phyloP scores from a whole-genome alignment of 345 rosid species.

The Draba incana region DNA sequence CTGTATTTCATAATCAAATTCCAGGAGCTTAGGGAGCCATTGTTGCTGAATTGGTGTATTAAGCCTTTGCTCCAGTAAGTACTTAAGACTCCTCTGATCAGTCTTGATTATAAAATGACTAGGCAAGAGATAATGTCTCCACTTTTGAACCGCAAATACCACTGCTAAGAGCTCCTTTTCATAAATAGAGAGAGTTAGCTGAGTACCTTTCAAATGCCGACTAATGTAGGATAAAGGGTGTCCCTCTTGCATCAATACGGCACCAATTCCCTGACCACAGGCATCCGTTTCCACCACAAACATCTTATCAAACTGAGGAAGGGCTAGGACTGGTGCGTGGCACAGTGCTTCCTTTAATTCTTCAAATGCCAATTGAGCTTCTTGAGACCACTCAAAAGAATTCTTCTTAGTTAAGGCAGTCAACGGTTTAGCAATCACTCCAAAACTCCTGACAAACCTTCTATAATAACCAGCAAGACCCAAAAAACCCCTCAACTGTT shows the following conservation, averaged over 20 bases:
- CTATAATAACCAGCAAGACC: not conserved
- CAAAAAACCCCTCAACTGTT: too few species aligned
- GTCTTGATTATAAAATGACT: too few species aligned
- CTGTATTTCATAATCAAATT: not conserved
- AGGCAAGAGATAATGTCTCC: not conserved
- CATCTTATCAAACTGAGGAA: not conserved
- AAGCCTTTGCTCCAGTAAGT: too few species aligned
- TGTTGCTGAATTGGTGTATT: not conserved
- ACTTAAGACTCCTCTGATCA: too few species aligned
- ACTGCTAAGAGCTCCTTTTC: too few species aligned
- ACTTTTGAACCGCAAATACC: too few species aligned
- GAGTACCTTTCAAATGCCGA: not conserved
- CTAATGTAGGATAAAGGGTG: not conserved
- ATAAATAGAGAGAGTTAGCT: too few species aligned
- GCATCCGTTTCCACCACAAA: not conserved
- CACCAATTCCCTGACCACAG: not conserved
- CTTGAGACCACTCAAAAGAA: not conserved
- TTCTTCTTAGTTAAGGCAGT: not conserved
- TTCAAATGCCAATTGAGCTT: not conserved
- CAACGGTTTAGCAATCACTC: rapidly evolving
- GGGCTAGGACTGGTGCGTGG: not conserved
- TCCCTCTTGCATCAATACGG: not conserved
- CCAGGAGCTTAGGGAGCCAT: not conserved
- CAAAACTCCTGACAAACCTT: not conserved
- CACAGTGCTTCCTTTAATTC: rapidly evolving